These are phyloP conservation scores for Anethum foeniculum DNA, from an alignment of 140 eudicot species.

Conservation along the genomic window DNA sequence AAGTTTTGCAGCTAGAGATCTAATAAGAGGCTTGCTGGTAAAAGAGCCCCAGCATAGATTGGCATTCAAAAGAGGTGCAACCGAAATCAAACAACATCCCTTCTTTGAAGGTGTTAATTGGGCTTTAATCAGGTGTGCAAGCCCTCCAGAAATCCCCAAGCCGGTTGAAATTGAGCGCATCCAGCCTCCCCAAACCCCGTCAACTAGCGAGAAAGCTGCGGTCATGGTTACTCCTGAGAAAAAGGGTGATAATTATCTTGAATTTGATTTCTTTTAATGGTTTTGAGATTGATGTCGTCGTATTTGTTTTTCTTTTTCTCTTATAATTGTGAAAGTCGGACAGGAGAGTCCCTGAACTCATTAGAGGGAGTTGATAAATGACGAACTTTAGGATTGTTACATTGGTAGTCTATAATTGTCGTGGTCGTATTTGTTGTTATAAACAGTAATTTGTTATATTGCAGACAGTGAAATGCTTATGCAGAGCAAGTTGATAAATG, in stretches of 20 bases:
- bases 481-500: conserved; percentile 9
- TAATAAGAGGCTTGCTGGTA: conserved; percentile 75
- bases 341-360: conserved; percentile 10
- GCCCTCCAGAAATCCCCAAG: conserved; percentile 87
- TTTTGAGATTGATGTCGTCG: not conserved
- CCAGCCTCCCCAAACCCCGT: conserved; percentile 33
- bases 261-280: conserved; percentile 50
- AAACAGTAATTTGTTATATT: conserved; percentile 14
- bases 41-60: conserved; percentile 92
- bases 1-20: conserved; percentile 76
- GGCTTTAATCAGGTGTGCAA: conserved; percentile 92
- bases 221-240: conserved; percentile 35
- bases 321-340: conserved; percentile 7
- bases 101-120: conserved; percentile 94
- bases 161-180: conserved; percentile 59
- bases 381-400: conserved; percentile 4
- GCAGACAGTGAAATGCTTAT: conserved; percentile 5
- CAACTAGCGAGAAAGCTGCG: conserved; percentile 30
- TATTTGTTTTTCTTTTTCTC: conserved; percentile 1
- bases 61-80: conserved; percentile 88
- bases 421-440: conserved; percentile 18
- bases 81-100: conserved; percentile 88
- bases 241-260: conserved; percentile 56
- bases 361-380: not conserved
- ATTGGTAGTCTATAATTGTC: conserved; percentile 12